Evolutionary conservation across 2,329 filamentous ascomycete species (phyloP).

Genomic region (Scopulariopsis brevicaulis): DNA sequence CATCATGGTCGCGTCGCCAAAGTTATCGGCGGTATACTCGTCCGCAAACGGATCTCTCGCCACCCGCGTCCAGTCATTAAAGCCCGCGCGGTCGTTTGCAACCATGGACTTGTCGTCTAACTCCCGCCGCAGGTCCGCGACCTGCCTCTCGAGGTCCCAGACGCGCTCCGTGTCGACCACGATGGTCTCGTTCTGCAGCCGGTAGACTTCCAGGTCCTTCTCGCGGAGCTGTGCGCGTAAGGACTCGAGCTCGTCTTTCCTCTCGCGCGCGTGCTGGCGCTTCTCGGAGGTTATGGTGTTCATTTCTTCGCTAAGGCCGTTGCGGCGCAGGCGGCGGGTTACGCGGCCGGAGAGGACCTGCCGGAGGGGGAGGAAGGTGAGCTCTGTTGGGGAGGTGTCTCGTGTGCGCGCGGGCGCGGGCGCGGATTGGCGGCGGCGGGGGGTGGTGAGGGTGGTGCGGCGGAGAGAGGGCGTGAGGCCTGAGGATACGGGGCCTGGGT

Average conservation of each 20-base stretch:
- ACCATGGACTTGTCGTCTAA: conserved; percentile 11
- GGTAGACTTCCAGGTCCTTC: conserved; percentile 40
- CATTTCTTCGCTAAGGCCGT: conserved; percentile 46
- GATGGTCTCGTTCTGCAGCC: conserved; percentile 37
- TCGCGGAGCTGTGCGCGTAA: conserved; percentile 35
- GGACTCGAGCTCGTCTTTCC: conserved; percentile 33
- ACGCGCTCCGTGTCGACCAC: conserved; percentile 34
- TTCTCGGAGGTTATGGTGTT: conserved; percentile 38
- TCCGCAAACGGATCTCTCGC: conserved; percentile 32
- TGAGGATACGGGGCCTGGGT: conserved; percentile 37
- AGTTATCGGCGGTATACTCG: conserved; percentile 27
- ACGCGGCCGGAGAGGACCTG: conserved; percentile 46
- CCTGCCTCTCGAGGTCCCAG: conserved; percentile 27
- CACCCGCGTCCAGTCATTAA: conserved; percentile 38
- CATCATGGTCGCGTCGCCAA: conserved; percentile 38
- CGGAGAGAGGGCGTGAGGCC: conserved; percentile 49
- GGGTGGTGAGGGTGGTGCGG: conserved; percentile 31
- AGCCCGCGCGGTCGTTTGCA: conserved; percentile 8
- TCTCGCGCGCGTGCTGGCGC: conserved; percentile 22
- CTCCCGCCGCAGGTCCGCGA: conserved; percentile 21
- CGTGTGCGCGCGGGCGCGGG: conserved; percentile 14
- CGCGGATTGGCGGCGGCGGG: conserved; percentile 33
- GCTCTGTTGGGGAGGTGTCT: conserved; percentile 10
- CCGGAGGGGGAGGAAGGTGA: conserved; percentile 34
- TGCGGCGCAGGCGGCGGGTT: conserved; percentile 43